Conservation (phyloP, 768 basidiomycete genomes). For the Lanmaoa pseudosensibilis region DNA sequence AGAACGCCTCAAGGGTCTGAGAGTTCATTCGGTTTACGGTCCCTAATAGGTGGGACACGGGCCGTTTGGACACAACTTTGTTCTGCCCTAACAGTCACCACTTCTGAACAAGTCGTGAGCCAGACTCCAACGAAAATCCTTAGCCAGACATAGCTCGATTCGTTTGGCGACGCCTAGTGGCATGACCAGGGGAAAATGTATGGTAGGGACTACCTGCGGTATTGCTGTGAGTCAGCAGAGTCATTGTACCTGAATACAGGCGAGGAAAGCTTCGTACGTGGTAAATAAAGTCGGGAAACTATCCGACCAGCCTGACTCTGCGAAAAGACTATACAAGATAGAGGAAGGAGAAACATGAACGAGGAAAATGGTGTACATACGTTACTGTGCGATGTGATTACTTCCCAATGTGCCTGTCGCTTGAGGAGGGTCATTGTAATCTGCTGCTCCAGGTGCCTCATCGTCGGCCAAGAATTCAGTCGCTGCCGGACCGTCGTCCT, state of each 20-base stretch:
- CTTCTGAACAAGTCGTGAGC: background rate
- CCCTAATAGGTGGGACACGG: background rate
- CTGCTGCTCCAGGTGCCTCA: constrained; percentile 43
- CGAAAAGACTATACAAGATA: background rate
- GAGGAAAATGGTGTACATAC: background rate
- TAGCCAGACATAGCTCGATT: background rate
- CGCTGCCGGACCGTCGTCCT: constrained; percentile 73
- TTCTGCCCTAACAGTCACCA: background rate
- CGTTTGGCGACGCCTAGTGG: background rate
- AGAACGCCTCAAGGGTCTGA: background rate
- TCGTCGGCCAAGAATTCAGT: constrained; percentile 62
- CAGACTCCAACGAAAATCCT: background rate
- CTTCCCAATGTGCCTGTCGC: constrained; percentile 10
- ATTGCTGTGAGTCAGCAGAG: background rate
- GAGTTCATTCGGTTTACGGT: background rate
- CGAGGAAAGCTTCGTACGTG: constrained; percentile 1
- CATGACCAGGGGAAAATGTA: background rate
- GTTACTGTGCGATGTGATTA: constrained; percentile 1
- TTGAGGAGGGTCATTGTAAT: constrained; percentile 25
- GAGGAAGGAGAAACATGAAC: background rate
- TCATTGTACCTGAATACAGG: background rate
- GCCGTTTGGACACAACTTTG: background rate
- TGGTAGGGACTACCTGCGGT: background rate
- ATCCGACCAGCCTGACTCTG: background rate
- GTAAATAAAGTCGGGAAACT: background rate